Evolutionary conservation across 164 flowering plant species (phyloP), one percentile per base, ranked within the genome.

Genomic region (Vitis vinifera): DNA sequence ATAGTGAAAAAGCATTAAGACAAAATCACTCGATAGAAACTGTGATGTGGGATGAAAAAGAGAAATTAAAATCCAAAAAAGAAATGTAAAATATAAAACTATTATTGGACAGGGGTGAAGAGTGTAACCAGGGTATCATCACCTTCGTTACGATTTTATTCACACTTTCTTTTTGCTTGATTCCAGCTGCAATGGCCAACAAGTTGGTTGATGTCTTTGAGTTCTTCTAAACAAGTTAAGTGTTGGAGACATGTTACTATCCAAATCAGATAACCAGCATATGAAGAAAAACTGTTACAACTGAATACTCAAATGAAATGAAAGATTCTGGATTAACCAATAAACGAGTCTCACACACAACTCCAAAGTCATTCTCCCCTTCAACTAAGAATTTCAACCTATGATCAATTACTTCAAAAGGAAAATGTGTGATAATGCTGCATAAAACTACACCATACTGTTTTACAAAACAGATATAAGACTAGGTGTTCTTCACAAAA

Each of bases 1-100:
- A 59, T 84, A 84, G 62, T 84, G 87, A 47, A 84, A 84, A 59
- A 84, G 82, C 86, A 84, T 80, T 37, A 82, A 66, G 11, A 61
- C 74, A 68, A 82, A 84, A 60, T 75, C 73, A 64, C 68, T 60
- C 15, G 49, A 37, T 1, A 70, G 77, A 55, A 84, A 84, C 87
- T 84, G 84, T 37, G 53, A 63, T 7, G 51, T 19, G 27, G 19
- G 37, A 51, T 50, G 48, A 5, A 71, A 63, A 9, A 65, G 29
- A 50, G 57, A 72, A 49, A 68, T 49, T 31, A 17, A 16, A 15
- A 14, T 50, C 55, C 10, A 55, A 53, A 44, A 11, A 31, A 31
- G 11, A 37, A 51, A 71, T 64, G 17, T 2, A 3, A 50, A 72
- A 53, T 2, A 55, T 0, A 30, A 55, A 37, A 6, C 44, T 37